Base-by-base conservation (phyloP, 306 rosid species). In the Delonix regia region DNA sequence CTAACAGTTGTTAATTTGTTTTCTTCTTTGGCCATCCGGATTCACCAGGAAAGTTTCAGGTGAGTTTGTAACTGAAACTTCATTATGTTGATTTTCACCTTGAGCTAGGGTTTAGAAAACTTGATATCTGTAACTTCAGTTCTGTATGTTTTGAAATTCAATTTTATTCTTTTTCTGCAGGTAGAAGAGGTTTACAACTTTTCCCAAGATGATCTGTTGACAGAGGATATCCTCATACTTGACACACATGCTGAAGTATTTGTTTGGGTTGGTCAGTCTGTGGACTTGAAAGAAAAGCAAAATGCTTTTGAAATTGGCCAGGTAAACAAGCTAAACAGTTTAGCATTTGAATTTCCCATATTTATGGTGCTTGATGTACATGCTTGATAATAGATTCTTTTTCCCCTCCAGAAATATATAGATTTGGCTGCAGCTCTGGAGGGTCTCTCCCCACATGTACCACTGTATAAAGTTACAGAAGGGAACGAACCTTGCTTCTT, bases 241-340 rank as follows among this genome's bases (percentile, higher is more conserved):
- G 97, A 96, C 82, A 93, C 99, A 0, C 98, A 93, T 76, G 98
- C 93, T n/a, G 99, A 96, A 91, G 96, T 96, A 75, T 90, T 96
- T 85, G 84, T 96, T 78, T 96, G 99, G 99, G 86, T 96, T 83
- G 99, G 99, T 59, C 97, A 93, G 59, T 90, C 80, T 53, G 98
- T 91, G 79, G 99, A 93, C 73, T 65, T 88, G 7, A 96, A 90
- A 85, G 99, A 93, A 85, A 96, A 91, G 81, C 97, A 90, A 86
- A 93, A 79, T 84, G 90, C 86, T 87, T 87, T 90, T 74, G 99
- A 96, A 73, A 80, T 91, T 78, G 96, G 87, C 76, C 88, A 91
- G 97, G 99, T 96, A 84, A 65, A 61, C 69, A 78, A 75, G 77
- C 71, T 77, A 14, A 44, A 73, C 62, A 16, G 24, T 73, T 84